Percentiles rank a stretch among this genome's conserved stretches.
Conservation (phyloP, 2,329 filamentous ascomycete species). For the Lasiodiplodia sp. region DNA sequence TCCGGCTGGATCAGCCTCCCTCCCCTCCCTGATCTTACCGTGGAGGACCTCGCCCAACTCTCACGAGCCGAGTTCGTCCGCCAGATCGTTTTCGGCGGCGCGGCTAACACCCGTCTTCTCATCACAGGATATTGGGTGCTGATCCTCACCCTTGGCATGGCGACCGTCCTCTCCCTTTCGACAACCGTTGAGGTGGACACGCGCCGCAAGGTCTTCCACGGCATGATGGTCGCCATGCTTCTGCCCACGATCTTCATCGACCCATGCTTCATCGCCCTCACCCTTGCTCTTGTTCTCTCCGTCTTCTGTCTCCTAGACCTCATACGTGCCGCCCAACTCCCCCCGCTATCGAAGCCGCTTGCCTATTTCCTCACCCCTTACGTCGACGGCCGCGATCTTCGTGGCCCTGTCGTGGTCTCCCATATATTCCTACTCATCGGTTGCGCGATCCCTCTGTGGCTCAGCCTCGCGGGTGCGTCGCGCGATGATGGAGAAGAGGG, state of each 20-base stretch:
- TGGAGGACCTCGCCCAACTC: constrained; percentile 30
- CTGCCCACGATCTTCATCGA: constrained; percentile 87
- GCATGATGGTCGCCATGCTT: constrained; percentile 97
- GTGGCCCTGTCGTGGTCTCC: constrained; percentile 92
- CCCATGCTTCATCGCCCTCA: constrained; percentile 80
- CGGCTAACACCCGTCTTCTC: constrained; percentile 81
- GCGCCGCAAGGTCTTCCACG: constrained; percentile 94
- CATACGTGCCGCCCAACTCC: constrained; percentile 87
- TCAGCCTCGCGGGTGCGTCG: constrained; percentile 75
- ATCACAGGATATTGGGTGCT: constrained; percentile 76
- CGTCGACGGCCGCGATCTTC: constrained; percentile 90
- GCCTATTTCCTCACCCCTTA: constrained; percentile 90
- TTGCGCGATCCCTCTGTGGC: constrained; percentile 93
- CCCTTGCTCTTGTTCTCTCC: constrained; percentile 78
- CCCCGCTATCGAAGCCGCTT: constrained; percentile 85
- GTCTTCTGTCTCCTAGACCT: constrained; percentile 90
- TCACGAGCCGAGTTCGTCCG: constrained; percentile 68
- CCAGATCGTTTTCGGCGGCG: constrained; percentile 67
- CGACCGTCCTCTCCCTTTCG: constrained; percentile 73
- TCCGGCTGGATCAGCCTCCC: constrained; percentile 80
- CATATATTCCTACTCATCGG: constrained; percentile 96
- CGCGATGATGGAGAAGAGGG: constrained; percentile 59
- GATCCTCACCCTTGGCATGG: constrained; percentile 74
- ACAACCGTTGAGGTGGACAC: constrained; percentile 90
- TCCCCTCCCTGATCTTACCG: constrained; percentile 44